phyloP scores from a whole-genome alignment of 2,329 filamentous ascomycete genomes.

The Davidsoniella eucalypti region DNA sequence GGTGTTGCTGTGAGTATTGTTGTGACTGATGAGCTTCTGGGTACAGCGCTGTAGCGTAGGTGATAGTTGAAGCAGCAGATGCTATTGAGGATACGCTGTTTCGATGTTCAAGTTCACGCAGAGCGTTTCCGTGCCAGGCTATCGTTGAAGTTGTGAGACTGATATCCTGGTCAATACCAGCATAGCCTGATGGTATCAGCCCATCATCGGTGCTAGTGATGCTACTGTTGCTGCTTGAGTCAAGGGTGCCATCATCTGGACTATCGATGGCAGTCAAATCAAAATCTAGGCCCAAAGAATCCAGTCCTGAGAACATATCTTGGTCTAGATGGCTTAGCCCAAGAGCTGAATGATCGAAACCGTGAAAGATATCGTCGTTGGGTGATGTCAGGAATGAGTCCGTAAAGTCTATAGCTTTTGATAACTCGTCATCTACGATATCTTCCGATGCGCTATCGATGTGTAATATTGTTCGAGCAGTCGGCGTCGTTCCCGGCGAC shows the following conservation, averaged over 20 bases:
- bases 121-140: too few relatives aligned
- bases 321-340: too few relatives aligned
- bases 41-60: constrained; percentile 14
- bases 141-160: background rate
- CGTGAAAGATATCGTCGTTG: constrained; percentile 19
- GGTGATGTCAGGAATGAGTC: constrained; percentile 18
- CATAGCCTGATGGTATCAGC: background rate
- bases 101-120: background rate
- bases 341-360: too few relatives aligned
- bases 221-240: constrained; percentile 7
- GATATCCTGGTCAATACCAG: background rate
- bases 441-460: background rate
- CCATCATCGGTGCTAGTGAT: constrained; percentile 6
- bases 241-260: constrained; percentile 6
- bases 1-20: constrained; percentile 10
- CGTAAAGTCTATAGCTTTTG: background rate
- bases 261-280: constrained; percentile 4
- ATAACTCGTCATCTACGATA: background rate
- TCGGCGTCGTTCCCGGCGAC: background rate
- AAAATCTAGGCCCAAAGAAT: constrained; percentile 5
- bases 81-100: background rate
- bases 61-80: background rate
- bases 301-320: background rate
- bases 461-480: background rate
- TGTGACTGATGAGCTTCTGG: too few relatives aligned